These are phyloP conservation scores for Smallanthus sonchifolius DNA, from an alignment of 129 eudicot genomes.

Conservation along the genomic window DNA sequence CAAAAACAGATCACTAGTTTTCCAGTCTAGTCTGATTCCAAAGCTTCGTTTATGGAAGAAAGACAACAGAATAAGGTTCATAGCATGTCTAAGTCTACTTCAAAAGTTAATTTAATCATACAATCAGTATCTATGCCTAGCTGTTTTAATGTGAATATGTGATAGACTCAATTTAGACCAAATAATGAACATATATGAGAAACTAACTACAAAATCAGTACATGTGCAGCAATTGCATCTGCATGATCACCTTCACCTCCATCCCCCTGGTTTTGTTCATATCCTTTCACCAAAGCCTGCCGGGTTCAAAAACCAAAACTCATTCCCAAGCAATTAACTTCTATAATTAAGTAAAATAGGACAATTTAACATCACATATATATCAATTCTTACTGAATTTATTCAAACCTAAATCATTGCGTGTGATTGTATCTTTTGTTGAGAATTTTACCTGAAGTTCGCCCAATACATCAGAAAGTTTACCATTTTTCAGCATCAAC, in stretches of 20 bases:
- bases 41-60: not conserved
- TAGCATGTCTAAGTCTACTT: not conserved
- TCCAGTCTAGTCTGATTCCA: not conserved
- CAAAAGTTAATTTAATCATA: not conserved
- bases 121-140: not conserved
- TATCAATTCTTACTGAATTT: not conserved
- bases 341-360: not conserved
- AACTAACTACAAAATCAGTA: conserved; percentile 9
- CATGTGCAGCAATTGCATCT: conserved; percentile 78
- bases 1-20: not conserved
- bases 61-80: not conserved
- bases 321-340: not conserved
- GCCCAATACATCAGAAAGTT: conserved; percentile 66
- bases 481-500: conserved; percentile 58
- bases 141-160: not conserved
- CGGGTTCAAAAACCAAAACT: conserved; percentile 1
- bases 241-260: conserved; percentile 49
- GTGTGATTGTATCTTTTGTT: not conserved
- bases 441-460: conserved; percentile 64
- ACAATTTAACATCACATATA: not conserved
- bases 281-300: conserved; percentile 62
- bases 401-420: not conserved
- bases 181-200: not conserved
- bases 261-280: conserved; percentile 40
- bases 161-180: not conserved